A percentile compares a stretch with the other conserved stretches of the same genome.
Evolutionary conservation across 306 rosid species (phyloP).

Genomic region (Begonia masoniana): DNA sequence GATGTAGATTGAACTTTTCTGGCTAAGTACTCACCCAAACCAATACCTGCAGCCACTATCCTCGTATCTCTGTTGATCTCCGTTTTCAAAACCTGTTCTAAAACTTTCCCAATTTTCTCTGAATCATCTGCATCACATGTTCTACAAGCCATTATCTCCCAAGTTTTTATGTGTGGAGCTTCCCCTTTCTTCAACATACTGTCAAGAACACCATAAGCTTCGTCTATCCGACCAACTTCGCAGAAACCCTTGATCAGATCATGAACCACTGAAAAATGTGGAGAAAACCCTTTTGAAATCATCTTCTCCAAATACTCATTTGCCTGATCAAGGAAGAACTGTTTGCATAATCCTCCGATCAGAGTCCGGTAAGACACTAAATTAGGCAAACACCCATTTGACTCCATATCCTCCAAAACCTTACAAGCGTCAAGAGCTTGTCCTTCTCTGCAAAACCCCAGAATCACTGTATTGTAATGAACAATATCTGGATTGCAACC

Average conservation of each 20-base stretch:
- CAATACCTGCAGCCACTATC: slow-evolving; percentile 49
- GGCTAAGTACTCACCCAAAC: slow-evolving; percentile 57
- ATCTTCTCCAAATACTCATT: slow-evolving; percentile 36
- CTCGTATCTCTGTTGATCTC: slow-evolving; percentile 40
- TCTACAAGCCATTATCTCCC: slow-evolving; percentile 41
- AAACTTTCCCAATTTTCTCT: slow-evolving; percentile 17
- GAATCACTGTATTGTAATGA: slow-evolving; percentile 63
- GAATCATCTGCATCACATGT: slow-evolving; percentile 45
- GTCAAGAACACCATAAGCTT: slow-evolving; percentile 45
- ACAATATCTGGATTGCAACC: slow-evolving; percentile 87
- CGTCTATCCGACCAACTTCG: slow-evolving; percentile 61
- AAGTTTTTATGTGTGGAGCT: slow-evolving; percentile 58
- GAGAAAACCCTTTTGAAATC: slow-evolving; percentile 51
- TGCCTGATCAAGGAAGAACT: slow-evolving; percentile 67
- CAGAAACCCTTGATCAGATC: slow-evolving; percentile 49
- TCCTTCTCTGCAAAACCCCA: slow-evolving; percentile 79
- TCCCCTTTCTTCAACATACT: slow-evolving; percentile 40
- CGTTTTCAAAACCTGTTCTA: slow-evolving; percentile 35
- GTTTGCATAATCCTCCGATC: slow-evolving; percentile 46
- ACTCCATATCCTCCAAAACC: slow-evolving; percentile 59
- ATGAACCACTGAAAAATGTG: slow-evolving; percentile 54
- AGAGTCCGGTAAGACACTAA: slow-evolving; percentile 59
- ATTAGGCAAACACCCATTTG: slow-evolving; percentile 70
- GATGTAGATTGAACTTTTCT: slow-evolving; percentile 27
- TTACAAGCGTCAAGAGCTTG: slow-evolving; percentile 61